Evolutionary conservation across 345 rosid genomes (phyloP).

Genomic region (Turnera subulata): DNA sequence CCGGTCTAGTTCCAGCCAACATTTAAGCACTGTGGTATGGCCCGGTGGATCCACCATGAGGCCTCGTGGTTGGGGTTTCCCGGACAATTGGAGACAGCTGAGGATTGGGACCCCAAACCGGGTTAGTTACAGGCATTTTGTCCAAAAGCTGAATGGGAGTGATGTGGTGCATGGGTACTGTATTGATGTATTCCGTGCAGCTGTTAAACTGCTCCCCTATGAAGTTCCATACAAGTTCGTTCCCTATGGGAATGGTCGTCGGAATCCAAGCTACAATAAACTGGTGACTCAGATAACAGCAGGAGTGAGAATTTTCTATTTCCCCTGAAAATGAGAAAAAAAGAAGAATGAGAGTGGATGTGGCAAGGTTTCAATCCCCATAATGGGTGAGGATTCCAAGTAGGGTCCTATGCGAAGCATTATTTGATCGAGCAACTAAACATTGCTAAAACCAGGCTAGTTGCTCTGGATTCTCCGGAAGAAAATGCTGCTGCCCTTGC

Average conservation of each 20-base stretch:
- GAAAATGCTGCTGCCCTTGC: slow-evolving; percentile 65
- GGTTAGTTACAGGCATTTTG: slow-evolving; percentile 52
- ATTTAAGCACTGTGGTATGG: slow-evolving; percentile 61
- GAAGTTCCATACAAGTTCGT: slow-evolving; percentile 69
- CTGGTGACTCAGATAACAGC: slow-evolving; percentile 52
- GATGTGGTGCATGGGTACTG: slow-evolving; percentile 62
- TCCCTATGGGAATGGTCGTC: slow-evolving; percentile 71
- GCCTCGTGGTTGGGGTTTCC: slow-evolving; percentile 96
- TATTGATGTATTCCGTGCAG: slow-evolving; percentile 72
- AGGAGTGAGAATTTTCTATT: slow-evolving; percentile 51
- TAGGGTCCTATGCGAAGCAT: slow-evolving; percentile 79
- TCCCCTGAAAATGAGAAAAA: no score
- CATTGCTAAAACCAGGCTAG: slow-evolving; percentile 69
- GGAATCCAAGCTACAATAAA: slow-evolving; percentile 66
- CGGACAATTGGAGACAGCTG: slow-evolving; percentile 65
- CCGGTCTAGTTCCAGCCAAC: slow-evolving; percentile 70
- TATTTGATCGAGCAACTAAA: slow-evolving; percentile 69
- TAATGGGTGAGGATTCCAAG: slow-evolving; percentile 80
- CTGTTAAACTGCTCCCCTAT: slow-evolving; percentile 60
- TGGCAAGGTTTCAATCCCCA: slow-evolving; percentile 80
- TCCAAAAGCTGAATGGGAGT: slow-evolving; percentile 43
- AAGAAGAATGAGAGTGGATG: not conserved
- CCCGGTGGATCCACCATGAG: slow-evolving; percentile 60
- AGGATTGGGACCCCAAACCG: slow-evolving; percentile 76
- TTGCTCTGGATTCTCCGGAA: slow-evolving; percentile 74